Base-by-base conservation (phyloP, 2,329 filamentous ascomycete genomes). In the Lecanicillium sp. region DNA sequence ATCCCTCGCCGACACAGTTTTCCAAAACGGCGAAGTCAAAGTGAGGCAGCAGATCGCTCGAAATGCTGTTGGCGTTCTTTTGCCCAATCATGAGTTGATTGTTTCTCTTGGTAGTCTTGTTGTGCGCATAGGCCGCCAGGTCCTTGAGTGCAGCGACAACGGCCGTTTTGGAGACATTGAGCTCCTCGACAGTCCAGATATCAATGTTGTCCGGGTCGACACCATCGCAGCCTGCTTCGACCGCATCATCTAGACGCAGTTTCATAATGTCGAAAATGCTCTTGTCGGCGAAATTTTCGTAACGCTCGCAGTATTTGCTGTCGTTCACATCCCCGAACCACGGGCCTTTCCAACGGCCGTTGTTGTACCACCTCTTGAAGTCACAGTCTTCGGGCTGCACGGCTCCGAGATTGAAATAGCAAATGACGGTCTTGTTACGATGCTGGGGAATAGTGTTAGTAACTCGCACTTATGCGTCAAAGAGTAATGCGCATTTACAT, bases 121-220 rank as follows among this genome's bases (percentile, higher is more conserved):
- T 55, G 50, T 64, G 62, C 5, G 63, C 61, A 41, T 62, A 54
- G 20, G 54, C 43, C 23, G 61, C 61, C 14, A 65, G 55, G 7
- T 48, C 37, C 12, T 19, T 15, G 8, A 48, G 45, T 19, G 36
- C 38, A 5, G 12, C 37, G 7, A 58, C 59, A 11, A 56, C 51
- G 27, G 51, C 51, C 20, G 19, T 3, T 35, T 56, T 47, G 27
- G 12, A 5, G 15, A 10, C 20, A 20, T 27, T n/a, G 12, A 48
- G 15, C 39, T 26, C 41, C 10, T 33, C 29, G 38, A 48, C n/a
- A n/a, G 3, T 17, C 14, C 30, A 36, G n/a, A 42, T 61, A 20
- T 65, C 62, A 36, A 65, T 60, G 48, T 65, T 65, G 51, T 65
- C 63, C 3, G 61, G 62, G 48, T 65, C 63, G n/a, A 65, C 58